A percentile compares a stretch with the other conserved stretches of the same genome.
These are phyloP conservation scores for Globisporangium alternatum DNA, from an alignment of 352 stramenopile species.

Conservation along the genomic window DNA sequence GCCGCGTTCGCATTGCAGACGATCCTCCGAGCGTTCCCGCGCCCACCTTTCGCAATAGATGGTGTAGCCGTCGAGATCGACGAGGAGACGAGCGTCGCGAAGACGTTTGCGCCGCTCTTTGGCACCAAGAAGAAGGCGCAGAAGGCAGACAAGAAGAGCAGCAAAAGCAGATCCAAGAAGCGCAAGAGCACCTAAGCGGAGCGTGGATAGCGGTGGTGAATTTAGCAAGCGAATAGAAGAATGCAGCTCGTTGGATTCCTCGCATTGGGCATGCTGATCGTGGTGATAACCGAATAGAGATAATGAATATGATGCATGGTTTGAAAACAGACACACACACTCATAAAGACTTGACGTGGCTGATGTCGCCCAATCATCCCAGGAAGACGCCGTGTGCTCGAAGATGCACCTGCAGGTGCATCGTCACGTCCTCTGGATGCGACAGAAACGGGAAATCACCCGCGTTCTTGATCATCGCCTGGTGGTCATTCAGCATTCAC, in stretches of 20 bases:
- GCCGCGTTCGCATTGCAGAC: conserved; percentile 77
- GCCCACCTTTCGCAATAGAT: conserved; percentile 44
- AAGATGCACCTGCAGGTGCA: conserved; percentile 75
- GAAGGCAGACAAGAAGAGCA: conserved; percentile 20
- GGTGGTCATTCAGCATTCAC: background rate
- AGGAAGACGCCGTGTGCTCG: conserved; percentile 52
- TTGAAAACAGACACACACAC: background rate
- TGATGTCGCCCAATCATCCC: conserved; percentile 18
- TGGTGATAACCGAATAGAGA: conserved; percentile 8
- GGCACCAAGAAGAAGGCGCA: conserved; percentile 21
- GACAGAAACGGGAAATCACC: conserved; percentile 74
- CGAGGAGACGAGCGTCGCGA: conserved; percentile 34
- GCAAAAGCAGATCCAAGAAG: conserved; percentile 29
- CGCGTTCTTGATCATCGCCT: conserved; percentile 68
- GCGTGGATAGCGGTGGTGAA: background rate
- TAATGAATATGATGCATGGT: conserved; percentile 14
- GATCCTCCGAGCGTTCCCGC: conserved; percentile 65
- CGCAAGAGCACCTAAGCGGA: conserved; percentile 27
- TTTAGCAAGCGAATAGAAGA: background rate
- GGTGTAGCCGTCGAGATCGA: conserved; percentile 44
- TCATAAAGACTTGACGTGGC: background rate
- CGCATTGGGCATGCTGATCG: background rate
- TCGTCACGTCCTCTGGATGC: conserved; percentile 68
- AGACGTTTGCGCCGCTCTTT: conserved; percentile 53
- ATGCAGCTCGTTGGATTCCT: background rate